These are phyloP conservation scores for Aphanomyces stellatus DNA, from an alignment of 352 stramenopile genomes.

Conservation along the genomic window DNA sequence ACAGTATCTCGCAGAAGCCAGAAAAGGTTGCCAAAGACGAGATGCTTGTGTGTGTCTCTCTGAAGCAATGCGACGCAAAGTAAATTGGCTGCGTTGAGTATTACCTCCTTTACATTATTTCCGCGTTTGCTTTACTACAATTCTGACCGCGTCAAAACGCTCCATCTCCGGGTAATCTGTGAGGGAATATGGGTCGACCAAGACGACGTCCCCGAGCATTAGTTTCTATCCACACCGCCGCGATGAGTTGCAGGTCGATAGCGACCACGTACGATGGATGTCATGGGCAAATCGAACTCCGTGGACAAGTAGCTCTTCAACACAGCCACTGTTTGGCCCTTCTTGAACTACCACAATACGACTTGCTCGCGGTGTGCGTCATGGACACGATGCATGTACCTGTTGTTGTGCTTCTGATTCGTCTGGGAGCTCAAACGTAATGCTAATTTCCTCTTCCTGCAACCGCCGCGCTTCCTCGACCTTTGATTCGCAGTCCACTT, in stretches of 20 bases:
- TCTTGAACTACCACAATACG: slow-evolving; percentile 3
- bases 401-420: slow-evolving; percentile 15
- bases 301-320: slow-evolving; percentile 13
- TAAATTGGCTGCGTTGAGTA: too few species aligned
- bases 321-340: slow-evolving; percentile 13
- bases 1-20: too few species aligned
- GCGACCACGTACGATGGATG: slow-evolving; percentile 8
- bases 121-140: slow-evolving; percentile 6
- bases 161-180: slow-evolving; percentile 17
- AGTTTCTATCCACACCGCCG: not conserved
- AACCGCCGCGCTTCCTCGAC: slow-evolving; percentile 15
- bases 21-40: too few species aligned
- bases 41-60: too few species aligned
- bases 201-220: not conserved
- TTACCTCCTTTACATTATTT: slow-evolving; percentile 6
- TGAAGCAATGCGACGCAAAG: too few species aligned
- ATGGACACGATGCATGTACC: too few species aligned
- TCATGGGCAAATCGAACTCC: slow-evolving; percentile 16
- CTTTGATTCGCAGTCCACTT: slow-evolving; percentile 4
- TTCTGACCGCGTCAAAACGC: not conserved
- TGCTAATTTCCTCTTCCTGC: slow-evolving; percentile 16
- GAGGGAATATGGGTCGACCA: slow-evolving; percentile 17
- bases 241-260: not conserved
- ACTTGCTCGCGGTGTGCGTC: too few species aligned
- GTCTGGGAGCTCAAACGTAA: slow-evolving; percentile 19